A percentile compares a stretch with the other conserved stretches of the same genome.
Conservation (phyloP, 129 eudicot species). For the Lonicera japonica region DNA sequence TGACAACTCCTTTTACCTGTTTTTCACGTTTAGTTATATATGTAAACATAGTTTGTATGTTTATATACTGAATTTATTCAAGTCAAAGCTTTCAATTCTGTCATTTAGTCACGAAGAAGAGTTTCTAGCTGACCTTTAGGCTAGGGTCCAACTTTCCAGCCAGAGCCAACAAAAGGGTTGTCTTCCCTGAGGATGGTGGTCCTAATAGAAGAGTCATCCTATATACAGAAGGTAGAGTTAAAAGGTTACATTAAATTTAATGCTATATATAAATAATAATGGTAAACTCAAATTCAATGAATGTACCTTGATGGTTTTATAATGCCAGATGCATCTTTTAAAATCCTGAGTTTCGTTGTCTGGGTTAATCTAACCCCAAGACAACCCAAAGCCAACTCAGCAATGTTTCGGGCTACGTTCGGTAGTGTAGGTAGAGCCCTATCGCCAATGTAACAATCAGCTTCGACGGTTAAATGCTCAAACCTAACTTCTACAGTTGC, state of each 20-base stretch:
- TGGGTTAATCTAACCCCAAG: conserved; percentile 57
- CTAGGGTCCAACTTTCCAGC: conserved; percentile 86
- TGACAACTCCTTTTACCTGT: conserved; percentile 71
- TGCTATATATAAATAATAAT: too few species aligned
- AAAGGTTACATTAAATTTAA: background rate
- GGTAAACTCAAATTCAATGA: background rate
- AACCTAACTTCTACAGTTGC: conserved; percentile 86
- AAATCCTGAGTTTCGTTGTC: conserved; percentile 70
- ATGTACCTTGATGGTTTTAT: conserved; percentile 80
- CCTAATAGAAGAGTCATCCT: conserved; percentile 96
- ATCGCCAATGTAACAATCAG: conserved; percentile 74
- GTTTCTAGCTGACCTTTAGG: conserved; percentile 39
- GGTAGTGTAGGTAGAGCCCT: conserved; percentile 88
- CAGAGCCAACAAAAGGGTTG: conserved; percentile 89
- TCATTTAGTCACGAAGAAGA: conserved; percentile 1
- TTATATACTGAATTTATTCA: too few species aligned
- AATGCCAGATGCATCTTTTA: conserved; percentile 81
- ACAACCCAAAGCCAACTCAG: conserved; percentile 40
- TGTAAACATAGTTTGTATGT: too few species aligned
- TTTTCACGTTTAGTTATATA: background rate
- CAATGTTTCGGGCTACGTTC: conserved; percentile 57
- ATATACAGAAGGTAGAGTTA: background rate
- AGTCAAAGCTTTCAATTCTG: background rate
- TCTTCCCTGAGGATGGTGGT: conserved; percentile 99
- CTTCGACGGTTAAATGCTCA: conserved; percentile 67